Percentiles rank a stretch among this genome's conserved stretches.
phyloP scores from a whole-genome alignment of 108 stramenopile species.

The Chaetoceros muelleri region DNA sequence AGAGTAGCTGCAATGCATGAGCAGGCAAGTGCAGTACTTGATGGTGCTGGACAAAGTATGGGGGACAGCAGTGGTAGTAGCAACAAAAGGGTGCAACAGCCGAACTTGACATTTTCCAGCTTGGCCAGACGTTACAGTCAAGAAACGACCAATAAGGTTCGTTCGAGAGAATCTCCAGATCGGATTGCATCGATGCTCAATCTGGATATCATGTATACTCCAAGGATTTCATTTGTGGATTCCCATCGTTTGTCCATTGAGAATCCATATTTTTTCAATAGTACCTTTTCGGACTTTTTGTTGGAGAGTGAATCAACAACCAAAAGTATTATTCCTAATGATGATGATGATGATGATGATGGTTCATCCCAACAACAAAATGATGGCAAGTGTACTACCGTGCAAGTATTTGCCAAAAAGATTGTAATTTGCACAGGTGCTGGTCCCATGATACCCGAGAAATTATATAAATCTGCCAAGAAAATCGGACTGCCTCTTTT shows the following conservation, averaged over 20 bases:
- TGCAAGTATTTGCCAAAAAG: slow-evolving; percentile 7
- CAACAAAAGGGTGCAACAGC: background rate
- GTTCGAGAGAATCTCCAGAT: slow-evolving; percentile 21
- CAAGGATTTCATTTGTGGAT: background rate
- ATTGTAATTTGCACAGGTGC: slow-evolving; percentile 36
- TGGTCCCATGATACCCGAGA: slow-evolving; percentile 20
- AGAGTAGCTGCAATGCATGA: slow-evolving; percentile 1
- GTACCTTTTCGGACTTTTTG: background rate
- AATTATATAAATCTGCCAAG: slow-evolving; percentile 9
- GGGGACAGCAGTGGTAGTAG: too few relatives aligned
- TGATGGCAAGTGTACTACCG: background rate
- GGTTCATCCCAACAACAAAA: background rate
- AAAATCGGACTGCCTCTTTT: slow-evolving; percentile 11
- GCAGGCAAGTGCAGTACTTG: background rate
- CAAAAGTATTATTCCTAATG: background rate
- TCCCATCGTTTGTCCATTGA: background rate
- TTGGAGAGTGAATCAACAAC: background rate
- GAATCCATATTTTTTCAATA: background rate
- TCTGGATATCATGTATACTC: background rate
- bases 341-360: too few relatives aligned
- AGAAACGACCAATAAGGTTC: slow-evolving; percentile 6
- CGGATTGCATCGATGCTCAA: slow-evolving; percentile 1
- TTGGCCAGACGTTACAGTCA: background rate
- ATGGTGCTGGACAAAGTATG: background rate
- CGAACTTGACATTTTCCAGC: background rate